phyloP scores from a whole-genome alignment of 345 rosid genomes.

The Fremontodendron californicum region DNA sequence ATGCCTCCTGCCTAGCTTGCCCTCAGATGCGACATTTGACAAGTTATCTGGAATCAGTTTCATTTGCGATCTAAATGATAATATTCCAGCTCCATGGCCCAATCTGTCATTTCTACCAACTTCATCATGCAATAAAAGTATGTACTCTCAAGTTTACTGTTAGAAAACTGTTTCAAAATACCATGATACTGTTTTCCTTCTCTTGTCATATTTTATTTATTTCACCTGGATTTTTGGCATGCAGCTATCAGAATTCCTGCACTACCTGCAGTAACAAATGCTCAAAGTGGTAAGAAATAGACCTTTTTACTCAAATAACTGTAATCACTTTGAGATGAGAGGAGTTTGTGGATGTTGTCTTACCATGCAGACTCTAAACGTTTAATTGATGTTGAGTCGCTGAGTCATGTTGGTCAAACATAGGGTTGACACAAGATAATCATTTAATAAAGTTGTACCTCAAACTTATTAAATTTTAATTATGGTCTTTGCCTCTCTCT shows the following conservation, averaged over 20 bases:
- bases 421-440: neutral
- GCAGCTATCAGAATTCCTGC: conserved; percentile 88
- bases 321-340: neutral
- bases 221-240: conserved; percentile 9
- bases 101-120: conserved; percentile 48
- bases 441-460: neutral
- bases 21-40: conserved; percentile 92
- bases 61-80: conserved; percentile 94
- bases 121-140: conserved; percentile 79
- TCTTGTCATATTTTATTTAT: neutral
- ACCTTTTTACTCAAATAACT: neutral
- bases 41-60: conserved; percentile 75
- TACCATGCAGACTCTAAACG: neutral
- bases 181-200: neutral
- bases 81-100: conserved; percentile 95
- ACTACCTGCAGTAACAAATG: conserved; percentile 89
- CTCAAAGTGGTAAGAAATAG: conserved; percentile 52
- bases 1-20: conserved; percentile 94
- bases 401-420: neutral
- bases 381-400: neutral
- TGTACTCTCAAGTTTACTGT: neutral
- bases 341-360: neutral
- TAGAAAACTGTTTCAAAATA: neutral
- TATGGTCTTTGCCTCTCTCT: neutral
- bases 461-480: neutral